A percentile compares a stretch with the other conserved stretches of the same genome.
Evolutionary conservation across 352 stramenopile genomes (phyloP).

Genomic region (Phytophthora pinifolia): DNA sequence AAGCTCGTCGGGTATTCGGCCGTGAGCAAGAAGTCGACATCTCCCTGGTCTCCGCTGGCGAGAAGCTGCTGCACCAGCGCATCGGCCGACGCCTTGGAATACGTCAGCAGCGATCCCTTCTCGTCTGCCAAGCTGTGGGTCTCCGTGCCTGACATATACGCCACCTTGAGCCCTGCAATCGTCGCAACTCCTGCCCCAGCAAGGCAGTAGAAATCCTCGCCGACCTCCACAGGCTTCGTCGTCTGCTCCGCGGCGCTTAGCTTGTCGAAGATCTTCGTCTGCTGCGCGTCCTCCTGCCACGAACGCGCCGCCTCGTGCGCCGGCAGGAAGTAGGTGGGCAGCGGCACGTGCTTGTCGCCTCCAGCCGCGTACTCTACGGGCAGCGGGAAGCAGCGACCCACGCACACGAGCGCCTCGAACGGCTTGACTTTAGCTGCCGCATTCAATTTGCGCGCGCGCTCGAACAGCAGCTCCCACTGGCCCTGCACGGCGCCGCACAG

Average conservation of each 20-base stretch:
- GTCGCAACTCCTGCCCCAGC: conserved; percentile 44
- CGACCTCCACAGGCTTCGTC: conserved; percentile 36
- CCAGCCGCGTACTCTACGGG: conserved; percentile 43
- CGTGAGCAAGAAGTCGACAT: conserved; percentile 72
- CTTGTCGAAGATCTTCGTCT: conserved; percentile 43
- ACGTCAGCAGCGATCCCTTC: conserved; percentile 32
- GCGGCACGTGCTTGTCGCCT: conserved; percentile 36
- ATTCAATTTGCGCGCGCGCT: conserved; percentile 75
- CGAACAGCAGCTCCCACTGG: conserved; percentile 65
- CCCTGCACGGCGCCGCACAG: conserved; percentile 65
- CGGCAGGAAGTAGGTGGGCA: conserved; percentile 66
- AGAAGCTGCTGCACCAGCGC: conserved; percentile 26
- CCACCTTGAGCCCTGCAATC: conserved; percentile 50
- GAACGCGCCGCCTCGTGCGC: conserved; percentile 29
- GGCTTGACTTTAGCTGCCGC: conserved; percentile 45
- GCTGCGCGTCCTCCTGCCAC: conserved; percentile 30
- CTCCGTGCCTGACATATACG: conserved; percentile 35
- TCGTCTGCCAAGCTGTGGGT: conserved; percentile 24
- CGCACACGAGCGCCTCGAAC: conserved; percentile 65
- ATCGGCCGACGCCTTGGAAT: conserved; percentile 29
- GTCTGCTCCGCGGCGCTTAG: conserved; percentile 23
- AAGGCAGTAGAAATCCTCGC: conserved; percentile 56
- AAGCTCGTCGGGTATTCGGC: conserved; percentile 51
- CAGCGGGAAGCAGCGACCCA: conserved; percentile 60
- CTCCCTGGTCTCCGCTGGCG: conserved; percentile 18